phyloP scores from a whole-genome alignment of 345 rosid genomes.

The Kandelia obovata region DNA sequence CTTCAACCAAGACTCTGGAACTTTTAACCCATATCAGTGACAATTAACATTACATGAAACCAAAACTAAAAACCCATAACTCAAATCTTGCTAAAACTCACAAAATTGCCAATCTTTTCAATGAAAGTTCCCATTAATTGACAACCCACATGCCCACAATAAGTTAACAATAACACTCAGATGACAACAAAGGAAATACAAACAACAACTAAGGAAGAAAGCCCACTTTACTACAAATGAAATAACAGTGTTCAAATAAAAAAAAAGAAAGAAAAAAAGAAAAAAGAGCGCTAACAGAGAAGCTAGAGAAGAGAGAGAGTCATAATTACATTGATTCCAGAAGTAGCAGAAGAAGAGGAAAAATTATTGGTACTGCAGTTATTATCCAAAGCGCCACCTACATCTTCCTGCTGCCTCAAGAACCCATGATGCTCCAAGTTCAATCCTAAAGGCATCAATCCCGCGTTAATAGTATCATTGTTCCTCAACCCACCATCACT shows the following conservation, averaged over 20 bases:
- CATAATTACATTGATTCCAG: conserved; percentile 44
- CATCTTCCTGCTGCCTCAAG: conserved; percentile 36
- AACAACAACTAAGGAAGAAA: not conserved
- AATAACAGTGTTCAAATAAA: not conserved
- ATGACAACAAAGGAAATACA: no score
- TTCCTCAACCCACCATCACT: conserved; percentile 19
- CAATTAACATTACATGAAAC: not conserved
- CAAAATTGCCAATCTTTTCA: no score
- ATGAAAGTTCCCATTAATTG: no score
- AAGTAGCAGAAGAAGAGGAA: conserved; percentile 32
- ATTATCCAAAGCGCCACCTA: conserved; percentile 18
- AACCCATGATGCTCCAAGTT: conserved; percentile 45
- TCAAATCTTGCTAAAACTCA: no score
- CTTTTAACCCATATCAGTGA: not conserved
- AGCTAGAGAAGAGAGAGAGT: conserved; percentile 1
- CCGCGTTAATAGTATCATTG: conserved; percentile 13
- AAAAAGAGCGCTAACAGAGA: no score
- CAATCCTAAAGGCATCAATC: conserved; percentile 39
- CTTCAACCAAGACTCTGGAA: not conserved
- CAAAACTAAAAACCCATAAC: no score
- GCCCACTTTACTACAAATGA: not conserved
- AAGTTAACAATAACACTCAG: no score
- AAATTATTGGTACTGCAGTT: conserved; percentile 24
- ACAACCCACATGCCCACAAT: no score
- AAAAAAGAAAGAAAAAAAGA: not conserved